A percentile compares a stretch with the other conserved stretches of the same genome.
phyloP scores from a whole-genome alignment of 345 rosid genomes.

The Salix caprea region DNA sequence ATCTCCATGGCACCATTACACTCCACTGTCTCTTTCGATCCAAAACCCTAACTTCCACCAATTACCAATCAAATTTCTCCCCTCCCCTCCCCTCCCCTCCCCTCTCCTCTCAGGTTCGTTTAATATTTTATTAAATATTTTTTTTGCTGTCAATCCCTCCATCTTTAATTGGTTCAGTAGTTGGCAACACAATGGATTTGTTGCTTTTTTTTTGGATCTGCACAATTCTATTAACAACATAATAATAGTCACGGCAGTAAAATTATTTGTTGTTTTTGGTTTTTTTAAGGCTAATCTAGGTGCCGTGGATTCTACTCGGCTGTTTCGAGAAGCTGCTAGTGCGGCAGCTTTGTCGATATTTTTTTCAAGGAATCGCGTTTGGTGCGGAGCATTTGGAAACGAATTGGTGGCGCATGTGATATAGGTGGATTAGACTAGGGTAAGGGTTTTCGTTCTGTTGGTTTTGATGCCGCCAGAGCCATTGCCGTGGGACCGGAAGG shows the following conservation, averaged over 20 bases:
- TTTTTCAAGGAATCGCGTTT: neutral
- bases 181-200: neutral
- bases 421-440: constrained; percentile 14
- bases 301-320: constrained; percentile 1
- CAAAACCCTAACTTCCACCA: neutral
- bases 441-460: constrained; percentile 8
- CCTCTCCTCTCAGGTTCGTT: neutral
- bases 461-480: constrained; percentile 93
- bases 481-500: constrained; percentile 89
- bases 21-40: neutral
- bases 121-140: neutral
- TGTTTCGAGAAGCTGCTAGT: neutral
- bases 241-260: neutral
- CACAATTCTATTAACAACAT: neutral
- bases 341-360: neutral
- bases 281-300: constrained; percentile 9
- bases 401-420: neutral
- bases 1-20: neutral
- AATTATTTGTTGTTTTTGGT: neutral
- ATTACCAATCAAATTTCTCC: neutral
- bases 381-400: neutral
- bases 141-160: neutral
- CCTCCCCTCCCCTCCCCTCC: neutral
- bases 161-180: neutral
- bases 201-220: neutral